phyloP scores from a whole-genome alignment of 2,329 filamentous ascomycete genomes.

The Annulohypoxylon truncatum region DNA sequence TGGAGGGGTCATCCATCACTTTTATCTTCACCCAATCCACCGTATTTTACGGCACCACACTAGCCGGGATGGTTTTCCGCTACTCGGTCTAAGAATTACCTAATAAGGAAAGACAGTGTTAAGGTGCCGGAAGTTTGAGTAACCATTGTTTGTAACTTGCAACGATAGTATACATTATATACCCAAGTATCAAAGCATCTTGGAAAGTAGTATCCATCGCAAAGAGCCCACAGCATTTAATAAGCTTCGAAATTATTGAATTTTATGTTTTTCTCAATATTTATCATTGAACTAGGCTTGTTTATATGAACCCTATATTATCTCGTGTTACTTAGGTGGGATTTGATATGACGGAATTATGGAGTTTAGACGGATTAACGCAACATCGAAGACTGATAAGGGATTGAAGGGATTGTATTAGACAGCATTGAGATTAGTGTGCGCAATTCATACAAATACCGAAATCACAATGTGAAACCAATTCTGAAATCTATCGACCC shows the following conservation, averaged over 20 bases:
- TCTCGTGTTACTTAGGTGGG: not conserved
- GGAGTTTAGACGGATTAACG: not conserved
- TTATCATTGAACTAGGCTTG: not conserved
- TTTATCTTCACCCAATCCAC: not conserved
- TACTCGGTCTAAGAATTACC: slow-evolving; percentile 26
- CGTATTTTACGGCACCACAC: slow-evolving; percentile 9
- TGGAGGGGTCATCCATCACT: not conserved
- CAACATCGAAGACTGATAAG: slow-evolving; percentile 14
- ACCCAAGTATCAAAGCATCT: not conserved
- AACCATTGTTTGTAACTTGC: not conserved
- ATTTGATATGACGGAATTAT: slow-evolving; percentile 6
- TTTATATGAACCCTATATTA: not conserved
- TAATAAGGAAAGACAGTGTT: slow-evolving; percentile 10
- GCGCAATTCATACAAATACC: slow-evolving; percentile 8
- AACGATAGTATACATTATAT: not conserved
- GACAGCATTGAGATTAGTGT: not conserved
- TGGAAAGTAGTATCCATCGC: not conserved
- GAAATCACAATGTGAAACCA: slow-evolving; percentile 33
- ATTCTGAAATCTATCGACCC: slow-evolving; percentile 24
- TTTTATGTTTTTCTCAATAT: not conserved
- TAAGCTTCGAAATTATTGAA: not conserved
- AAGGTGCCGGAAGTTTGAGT: not conserved
- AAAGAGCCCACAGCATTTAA: not conserved
- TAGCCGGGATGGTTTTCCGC: slow-evolving; percentile 11
- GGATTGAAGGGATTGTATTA: slow-evolving; percentile 5